Evolutionary conservation across 139 green algal species (phyloP), one percentile per base, ranked within the genome.

Genomic region (Tetradesmus lagerheimii): DNA sequence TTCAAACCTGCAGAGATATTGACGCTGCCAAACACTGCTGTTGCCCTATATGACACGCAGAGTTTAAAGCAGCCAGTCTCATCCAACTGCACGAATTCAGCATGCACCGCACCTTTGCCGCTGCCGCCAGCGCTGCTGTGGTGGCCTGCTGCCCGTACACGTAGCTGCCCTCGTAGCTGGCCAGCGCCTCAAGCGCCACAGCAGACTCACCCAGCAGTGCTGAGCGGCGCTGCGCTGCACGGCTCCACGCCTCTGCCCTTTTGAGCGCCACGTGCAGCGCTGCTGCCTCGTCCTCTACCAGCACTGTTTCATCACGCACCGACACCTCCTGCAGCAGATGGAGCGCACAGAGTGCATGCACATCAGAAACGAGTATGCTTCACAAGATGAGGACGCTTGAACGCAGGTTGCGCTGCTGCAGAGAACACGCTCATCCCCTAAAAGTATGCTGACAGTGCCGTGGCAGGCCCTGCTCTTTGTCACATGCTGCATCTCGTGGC

Each of bases 161-260:
- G 78, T 90, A 90, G 45, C 71, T 90, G 31, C 29, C 86, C 78
- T 90, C 87, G 45, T 81, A 86, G 27, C 37, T 86, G 29, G 38
- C 53, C 77, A 90, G 87, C 34, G 75, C 87, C 35, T 80, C 53
- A 1, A 90, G 53, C 27, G 87, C 37, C 29, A 76, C 35, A 29
- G 53, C 77, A 35, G 41, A 12, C 20, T 86, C 87, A 0, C 43
- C 77, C 87, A 85, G 41, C 16, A 86, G 43, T 27, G 16, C 53
- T 23, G 53, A 37, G 25, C 39, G 43, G 16, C 23, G 23, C 11
- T 47, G 29, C 8, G 34, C 50, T 3, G 47, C 75, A 1, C 34
- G 34, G 14, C 4, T 45, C 86, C 86, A 85, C 4, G 75, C 86
- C n/a, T 90, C 74, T 35, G 86, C 74, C 34, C 78, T 78, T 45